These are phyloP conservation scores for Hyaloscypha hepaticicola DNA, from an alignment of 495 filamentous ascomycete genomes.

Conservation along the genomic window DNA sequence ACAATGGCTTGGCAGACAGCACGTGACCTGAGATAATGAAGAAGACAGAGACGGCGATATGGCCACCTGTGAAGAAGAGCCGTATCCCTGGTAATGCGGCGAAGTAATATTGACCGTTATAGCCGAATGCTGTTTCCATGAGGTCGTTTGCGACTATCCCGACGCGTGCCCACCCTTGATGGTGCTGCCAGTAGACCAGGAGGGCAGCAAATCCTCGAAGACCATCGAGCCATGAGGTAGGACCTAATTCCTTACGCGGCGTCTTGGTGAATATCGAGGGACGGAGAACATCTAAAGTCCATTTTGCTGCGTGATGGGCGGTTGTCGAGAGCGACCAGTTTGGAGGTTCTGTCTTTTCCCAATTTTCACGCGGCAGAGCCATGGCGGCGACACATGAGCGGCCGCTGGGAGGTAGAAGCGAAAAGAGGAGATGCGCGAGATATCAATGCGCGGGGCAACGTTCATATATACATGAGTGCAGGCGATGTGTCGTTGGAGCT, in stretches of 20 bases:
- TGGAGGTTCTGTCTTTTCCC: background rate
- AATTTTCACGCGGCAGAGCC: background rate
- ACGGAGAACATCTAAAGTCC: background rate
- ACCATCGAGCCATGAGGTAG: conserved; percentile 51
- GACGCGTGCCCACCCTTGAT: conserved; percentile 8
- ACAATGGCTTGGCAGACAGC: conserved; percentile 60
- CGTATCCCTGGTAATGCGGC: conserved; percentile 61
- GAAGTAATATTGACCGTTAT: conserved; percentile 37
- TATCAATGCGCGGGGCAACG: background rate
- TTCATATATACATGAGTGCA: background rate
- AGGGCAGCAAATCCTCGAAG: conserved; percentile 52
- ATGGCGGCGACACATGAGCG: background rate
- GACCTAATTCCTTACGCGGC: background rate
- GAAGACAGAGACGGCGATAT: conserved; percentile 69
- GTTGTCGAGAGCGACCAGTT: background rate
- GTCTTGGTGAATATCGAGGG: background rate
- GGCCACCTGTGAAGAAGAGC: conserved; percentile 56
- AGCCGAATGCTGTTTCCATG: conserved; percentile 39
- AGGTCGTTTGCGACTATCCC: conserved; percentile 21
- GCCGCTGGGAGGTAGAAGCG: background rate
- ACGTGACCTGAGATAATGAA: conserved; percentile 72
- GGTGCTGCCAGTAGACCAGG: conserved; percentile 46
- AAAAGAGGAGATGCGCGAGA: background rate
- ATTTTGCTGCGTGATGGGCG: background rate
- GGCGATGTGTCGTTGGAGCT: background rate